phyloP scores from a whole-genome alignment of 345 rosid species.

The rapeseed (Brassica napus) region Da-Ae NC_063446.1:31818501-31819000 shows the following conservation, averaged over 20 bases:
- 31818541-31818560: conserved; percentile 66
- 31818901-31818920: conserved; percentile 91
- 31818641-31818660: conserved; percentile 94
- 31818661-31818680: conserved; percentile 15
- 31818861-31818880: not conserved
- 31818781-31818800: not conserved
- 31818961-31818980: conserved; percentile 92
- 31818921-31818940: conserved; percentile 91
- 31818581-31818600: conserved; percentile 65
- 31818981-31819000: conserved; percentile 85
- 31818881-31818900: conserved; percentile 53
- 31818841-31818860: not conserved
- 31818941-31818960: conserved; percentile 78
- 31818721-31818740: not conserved
- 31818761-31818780: not conserved
- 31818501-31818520: conserved; percentile 61
- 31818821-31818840: conserved; percentile 13
- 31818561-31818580: conserved; percentile 56
- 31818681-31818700: not conserved
- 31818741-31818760: not conserved
- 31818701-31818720: not conserved
- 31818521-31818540: conserved; percentile 55
- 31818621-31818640: conserved; percentile 68
- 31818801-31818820: not conserved
- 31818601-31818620: conserved; percentile 76